phyloP scores from a whole-genome alignment of 176 grass and related monocot species.

The Triticum urartu region DNA sequence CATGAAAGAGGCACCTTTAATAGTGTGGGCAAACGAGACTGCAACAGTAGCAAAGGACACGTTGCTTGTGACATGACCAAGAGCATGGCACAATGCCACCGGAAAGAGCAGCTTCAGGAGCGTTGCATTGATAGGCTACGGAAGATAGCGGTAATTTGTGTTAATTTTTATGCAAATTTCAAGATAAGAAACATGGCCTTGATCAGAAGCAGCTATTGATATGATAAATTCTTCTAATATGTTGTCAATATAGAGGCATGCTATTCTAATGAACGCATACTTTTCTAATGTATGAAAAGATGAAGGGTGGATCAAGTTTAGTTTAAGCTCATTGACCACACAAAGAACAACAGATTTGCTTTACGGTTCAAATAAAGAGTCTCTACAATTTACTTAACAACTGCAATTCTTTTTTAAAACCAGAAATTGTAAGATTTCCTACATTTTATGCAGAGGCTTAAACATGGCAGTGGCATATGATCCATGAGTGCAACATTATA shows the following conservation, averaged over 20 bases:
- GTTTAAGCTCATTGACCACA: background rate
- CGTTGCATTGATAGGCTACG: constrained; percentile 74
- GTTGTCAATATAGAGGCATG: background rate
- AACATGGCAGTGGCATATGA: background rate
- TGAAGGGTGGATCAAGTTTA: background rate
- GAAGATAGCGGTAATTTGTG: background rate
- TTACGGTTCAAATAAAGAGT: background rate
- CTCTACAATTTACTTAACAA: background rate
- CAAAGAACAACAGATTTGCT: background rate
- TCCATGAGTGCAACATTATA: background rate
- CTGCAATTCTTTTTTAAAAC: background rate
- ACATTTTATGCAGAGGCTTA: background rate
- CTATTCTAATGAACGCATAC: background rate
- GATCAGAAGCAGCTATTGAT: background rate
- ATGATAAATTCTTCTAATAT: background rate
- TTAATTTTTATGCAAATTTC: constrained; percentile 8
- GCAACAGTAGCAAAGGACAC: constrained; percentile 95
- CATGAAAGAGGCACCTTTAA: constrained; percentile 67
- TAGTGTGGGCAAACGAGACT: constrained; percentile 95
- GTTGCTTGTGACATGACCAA: constrained; percentile 96
- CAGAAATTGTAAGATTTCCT: background rate
- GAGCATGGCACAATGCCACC: constrained; percentile 85
- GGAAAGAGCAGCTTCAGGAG: constrained; percentile 93
- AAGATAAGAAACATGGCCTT: background rate
- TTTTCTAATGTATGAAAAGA: background rate